Evolutionary conservation across 371 early-diverging fungal genomes (phyloP).

Genomic region (Mortierella sp.): DNA sequence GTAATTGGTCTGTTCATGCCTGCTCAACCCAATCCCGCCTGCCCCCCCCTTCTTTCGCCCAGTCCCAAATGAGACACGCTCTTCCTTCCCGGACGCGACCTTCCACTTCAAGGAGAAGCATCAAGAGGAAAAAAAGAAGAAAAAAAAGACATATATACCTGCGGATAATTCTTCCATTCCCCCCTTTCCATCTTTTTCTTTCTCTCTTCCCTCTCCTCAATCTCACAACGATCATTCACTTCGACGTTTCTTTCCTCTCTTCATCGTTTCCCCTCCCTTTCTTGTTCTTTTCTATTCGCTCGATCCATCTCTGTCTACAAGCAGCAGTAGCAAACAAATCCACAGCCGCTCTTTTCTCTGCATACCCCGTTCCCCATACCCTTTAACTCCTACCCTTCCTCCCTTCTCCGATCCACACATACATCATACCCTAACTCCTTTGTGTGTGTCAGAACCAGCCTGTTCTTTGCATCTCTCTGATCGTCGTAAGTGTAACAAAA

Average conservation of each 20-base stretch:
- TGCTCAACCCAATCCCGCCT: background rate
- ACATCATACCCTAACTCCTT: background rate
- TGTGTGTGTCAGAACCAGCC: background rate
- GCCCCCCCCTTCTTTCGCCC: background rate
- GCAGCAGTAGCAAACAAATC: background rate
- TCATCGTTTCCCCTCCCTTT: background rate
- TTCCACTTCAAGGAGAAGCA: background rate
- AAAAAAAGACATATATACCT: background rate
- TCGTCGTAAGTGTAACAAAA: conserved; percentile 9
- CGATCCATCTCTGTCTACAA: background rate
- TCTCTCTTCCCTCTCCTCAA: background rate
- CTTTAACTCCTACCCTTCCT: too few species aligned
- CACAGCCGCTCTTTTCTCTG: background rate
- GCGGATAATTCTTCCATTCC: background rate
- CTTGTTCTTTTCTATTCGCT: background rate
- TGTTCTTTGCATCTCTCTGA: background rate
- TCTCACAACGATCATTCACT: background rate
- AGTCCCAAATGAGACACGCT: background rate
- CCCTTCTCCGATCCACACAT: background rate
- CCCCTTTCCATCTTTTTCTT: background rate
- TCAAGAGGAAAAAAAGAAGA: background rate
- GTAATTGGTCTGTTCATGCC: background rate
- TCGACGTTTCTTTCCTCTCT: background rate
- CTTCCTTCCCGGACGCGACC: background rate
- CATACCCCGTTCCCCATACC: too few species aligned